Percentiles rank a stretch among this genome's conserved stretches.
Conservation (phyloP, 805 yeast species). For the Metahyphopichia silvanorum region DNA sequence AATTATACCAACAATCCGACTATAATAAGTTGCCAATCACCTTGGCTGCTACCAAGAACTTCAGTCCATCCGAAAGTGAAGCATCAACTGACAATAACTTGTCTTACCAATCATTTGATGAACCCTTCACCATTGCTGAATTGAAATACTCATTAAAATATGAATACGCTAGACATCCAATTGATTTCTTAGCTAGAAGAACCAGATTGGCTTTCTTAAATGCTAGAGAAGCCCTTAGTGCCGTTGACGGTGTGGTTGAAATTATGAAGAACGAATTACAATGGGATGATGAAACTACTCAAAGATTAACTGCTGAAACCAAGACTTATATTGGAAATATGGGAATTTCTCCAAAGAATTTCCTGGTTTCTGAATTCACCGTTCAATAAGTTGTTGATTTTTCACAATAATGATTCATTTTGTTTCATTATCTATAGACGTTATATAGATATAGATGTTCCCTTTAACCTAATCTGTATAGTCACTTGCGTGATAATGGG, state of each 20-base stretch:
- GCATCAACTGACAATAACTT: slow-evolving; percentile 32
- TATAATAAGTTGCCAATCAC: slow-evolving; percentile 62
- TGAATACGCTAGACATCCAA: slow-evolving; percentile 85
- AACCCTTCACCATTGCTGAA: slow-evolving; percentile 91
- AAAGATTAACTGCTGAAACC: slow-evolving; percentile 50
- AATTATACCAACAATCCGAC: slow-evolving; percentile 49
- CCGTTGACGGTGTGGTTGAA: slow-evolving; percentile 82
- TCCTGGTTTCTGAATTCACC: slow-evolving; percentile 21
- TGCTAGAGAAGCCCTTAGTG: slow-evolving; percentile 74
- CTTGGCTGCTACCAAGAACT: slow-evolving; percentile 41
- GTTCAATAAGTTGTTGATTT: slow-evolving; percentile 19
- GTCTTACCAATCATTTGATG: slow-evolving; percentile 53
- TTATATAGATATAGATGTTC: too few relatives aligned
- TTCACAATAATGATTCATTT: too few relatives aligned
- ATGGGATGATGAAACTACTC: slow-evolving; percentile 65
- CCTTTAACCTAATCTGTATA: too few relatives aligned
- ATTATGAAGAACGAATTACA: slow-evolving; percentile 76
- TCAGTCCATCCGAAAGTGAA: slow-evolving; percentile 24
- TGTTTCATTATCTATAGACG: too few relatives aligned
- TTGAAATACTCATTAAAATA: slow-evolving; percentile 73
- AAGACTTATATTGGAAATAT: slow-evolving; percentile 58
- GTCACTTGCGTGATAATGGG: too few relatives aligned
- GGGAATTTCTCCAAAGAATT: slow-evolving; percentile 41
- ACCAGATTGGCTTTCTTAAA: slow-evolving; percentile 89
- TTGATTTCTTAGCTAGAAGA: slow-evolving; percentile 90